Base-by-base conservation (phyloP, 78 protist species). In the Creolimax fragrantissima region DNA sequence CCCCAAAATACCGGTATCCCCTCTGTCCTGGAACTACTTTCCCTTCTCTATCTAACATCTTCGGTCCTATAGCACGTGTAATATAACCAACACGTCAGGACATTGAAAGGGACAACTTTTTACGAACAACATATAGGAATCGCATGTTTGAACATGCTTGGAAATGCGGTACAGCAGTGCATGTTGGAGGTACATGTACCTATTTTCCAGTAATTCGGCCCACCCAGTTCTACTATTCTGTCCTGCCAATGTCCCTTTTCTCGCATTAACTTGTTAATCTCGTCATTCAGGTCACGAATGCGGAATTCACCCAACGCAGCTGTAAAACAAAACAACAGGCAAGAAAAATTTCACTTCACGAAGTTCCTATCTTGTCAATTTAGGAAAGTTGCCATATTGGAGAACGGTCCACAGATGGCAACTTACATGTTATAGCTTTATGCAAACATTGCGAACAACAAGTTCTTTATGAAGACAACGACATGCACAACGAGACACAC, bases 221-320 rank as follows among this genome's bases (percentile, higher is more conserved):
- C 99, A 4, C 99, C 99, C 37, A 98, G 95, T n/a, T 95, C 95
- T 36, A 45, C 44, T 43, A 97, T 98, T 4, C 98, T 96, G 39
- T 92, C 43, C 92, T 98, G 98, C 99, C 99, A 98, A 91, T 95
- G 97, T 7, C 93, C 35, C 44, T 96, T 96, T 45, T 96, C 98
- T 2, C 98, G 89, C 6, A 96, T 7, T 5, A 96, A 94, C 47
- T 94, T 94, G 95, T 98, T 98, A 93, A 98, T 98, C 44, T 95
- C 95, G 90, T 98, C 99, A 91, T 98, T 98, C 44, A 98, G 84
- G 58, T 98, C 99, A 42, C 99, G 95, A 32, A 96, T 95, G 90
- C 81, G 44, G 91, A 43, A 95, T 94, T 98, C 99, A 1, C 96
- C 98, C 37, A 98, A 95, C 42, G 96, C 92, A 7, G 95, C 98